phyloP scores from a whole-genome alignment of 176 grass and related monocot genomes.

The Paspalum notatum region DNA sequence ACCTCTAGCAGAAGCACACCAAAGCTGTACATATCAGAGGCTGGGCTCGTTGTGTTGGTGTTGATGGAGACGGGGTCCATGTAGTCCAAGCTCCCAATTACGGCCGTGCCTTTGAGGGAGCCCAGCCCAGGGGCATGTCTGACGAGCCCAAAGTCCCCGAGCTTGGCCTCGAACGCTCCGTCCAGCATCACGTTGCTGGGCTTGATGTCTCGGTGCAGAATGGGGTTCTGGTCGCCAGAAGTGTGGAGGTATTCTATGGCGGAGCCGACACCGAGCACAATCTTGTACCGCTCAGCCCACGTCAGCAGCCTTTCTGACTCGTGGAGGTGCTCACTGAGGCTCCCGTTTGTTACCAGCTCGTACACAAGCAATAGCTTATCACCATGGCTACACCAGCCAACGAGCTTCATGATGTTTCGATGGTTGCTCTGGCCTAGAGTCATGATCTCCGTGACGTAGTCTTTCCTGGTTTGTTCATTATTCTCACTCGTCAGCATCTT shows the following conservation, averaged over 20 bases:
- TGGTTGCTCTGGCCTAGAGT: constrained; percentile 6
- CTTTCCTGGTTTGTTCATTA: not conserved
- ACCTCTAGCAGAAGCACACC: not conserved
- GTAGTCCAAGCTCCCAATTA: not conserved
- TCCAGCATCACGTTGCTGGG: no score
- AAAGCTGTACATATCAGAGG: not conserved
- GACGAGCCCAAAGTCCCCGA: no score
- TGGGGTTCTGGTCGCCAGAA: not conserved
- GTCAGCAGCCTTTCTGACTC: not conserved
- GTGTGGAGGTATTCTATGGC: constrained; percentile 24
- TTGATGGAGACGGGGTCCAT: not conserved
- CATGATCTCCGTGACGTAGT: constrained; percentile 14
- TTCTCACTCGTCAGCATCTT: not conserved
- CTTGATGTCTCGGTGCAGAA: no score
- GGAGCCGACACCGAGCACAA: not conserved
- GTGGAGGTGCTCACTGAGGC: not conserved
- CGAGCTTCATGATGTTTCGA: not conserved
- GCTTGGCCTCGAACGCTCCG: no score
- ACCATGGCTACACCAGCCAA: not conserved
- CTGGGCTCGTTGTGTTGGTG: not conserved
- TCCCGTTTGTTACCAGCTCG: not conserved
- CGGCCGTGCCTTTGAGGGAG: no score
- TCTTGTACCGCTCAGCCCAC: constrained; percentile 1
- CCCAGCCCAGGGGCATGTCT: no score
- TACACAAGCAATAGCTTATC: not conserved